phyloP scores from a whole-genome alignment of 257 asterid species.

The Solanum paucissectum region DNA sequence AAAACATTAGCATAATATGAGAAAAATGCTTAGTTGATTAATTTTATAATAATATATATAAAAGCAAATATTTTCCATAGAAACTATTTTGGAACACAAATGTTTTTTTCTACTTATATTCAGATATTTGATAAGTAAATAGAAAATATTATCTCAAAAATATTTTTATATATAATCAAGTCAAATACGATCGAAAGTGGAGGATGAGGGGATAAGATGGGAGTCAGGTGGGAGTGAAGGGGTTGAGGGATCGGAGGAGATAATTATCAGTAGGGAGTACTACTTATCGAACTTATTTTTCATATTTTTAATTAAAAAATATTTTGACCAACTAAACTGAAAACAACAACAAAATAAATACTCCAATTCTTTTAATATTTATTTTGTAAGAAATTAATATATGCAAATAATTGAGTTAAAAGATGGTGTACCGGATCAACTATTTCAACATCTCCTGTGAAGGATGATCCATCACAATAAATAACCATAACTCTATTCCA shows the following conservation, averaged over 20 bases:
- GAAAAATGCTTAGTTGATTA: neutral
- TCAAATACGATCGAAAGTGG: too few species aligned
- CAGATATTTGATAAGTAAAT: too few species aligned
- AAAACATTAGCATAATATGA: neutral
- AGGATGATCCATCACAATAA: slow-evolving; percentile 94
- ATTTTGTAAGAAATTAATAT: neutral
- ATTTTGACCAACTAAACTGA: neutral
- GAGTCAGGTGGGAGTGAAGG: neutral
- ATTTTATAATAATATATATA: too few species aligned
- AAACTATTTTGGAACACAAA: too few species aligned
- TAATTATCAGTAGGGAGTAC: neutral
- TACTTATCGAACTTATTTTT: too few species aligned
- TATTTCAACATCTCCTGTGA: slow-evolving; percentile 67
- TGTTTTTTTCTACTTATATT: too few species aligned
- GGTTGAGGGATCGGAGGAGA: neutral
- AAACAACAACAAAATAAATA: neutral
- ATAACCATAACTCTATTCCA: slow-evolving; percentile 91
- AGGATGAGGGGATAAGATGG: too few species aligned
- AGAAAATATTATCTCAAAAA: neutral
- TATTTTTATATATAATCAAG: too few species aligned
- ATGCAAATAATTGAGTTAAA: neutral
- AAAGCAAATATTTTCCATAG: too few species aligned
- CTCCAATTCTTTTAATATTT: neutral
- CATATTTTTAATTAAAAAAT: too few species aligned
- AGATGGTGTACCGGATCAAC: neutral